Conservation (phyloP, 2,329 filamentous ascomycete species). For the Exophiala xenobiotica region DNA sequence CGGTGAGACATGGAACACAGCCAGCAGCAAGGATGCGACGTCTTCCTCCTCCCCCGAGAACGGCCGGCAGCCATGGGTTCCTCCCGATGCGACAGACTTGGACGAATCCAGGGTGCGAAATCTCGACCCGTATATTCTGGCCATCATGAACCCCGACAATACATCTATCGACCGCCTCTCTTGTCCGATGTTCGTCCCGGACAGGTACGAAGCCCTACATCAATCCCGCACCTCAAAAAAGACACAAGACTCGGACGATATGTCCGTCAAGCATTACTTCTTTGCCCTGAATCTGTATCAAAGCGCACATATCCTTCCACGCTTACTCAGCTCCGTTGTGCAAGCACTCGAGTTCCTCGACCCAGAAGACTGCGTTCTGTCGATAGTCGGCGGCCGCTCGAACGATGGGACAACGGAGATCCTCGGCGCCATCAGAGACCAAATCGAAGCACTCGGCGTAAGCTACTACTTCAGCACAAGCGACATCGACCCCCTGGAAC, state of each 20-base stretch:
- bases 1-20: too few relatives aligned
- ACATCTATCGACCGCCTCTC: slow-evolving; percentile 7
- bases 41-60: too few relatives aligned
- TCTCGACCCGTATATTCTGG: slow-evolving; percentile 9
- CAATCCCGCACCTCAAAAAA: background rate
- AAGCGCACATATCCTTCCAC: slow-evolving; percentile 47
- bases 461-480: slow-evolving; percentile 35
- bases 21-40: background rate
- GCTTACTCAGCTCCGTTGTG: slow-evolving; percentile 54
- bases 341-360: slow-evolving; percentile 53
- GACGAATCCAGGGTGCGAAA: slow-evolving; percentile 1
- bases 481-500: slow-evolving; percentile 43
- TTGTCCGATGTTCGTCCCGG: slow-evolving; percentile 4
- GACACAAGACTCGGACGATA: too few relatives aligned
- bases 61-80: background rate
- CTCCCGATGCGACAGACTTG: background rate
- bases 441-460: slow-evolving; percentile 38
- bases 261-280: slow-evolving; percentile 44
- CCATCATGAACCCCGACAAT: slow-evolving; percentile 13
- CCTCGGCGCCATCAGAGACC: slow-evolving; percentile 42
- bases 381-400: slow-evolving; percentile 59
- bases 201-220: slow-evolving; percentile 5
- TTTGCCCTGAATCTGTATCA: slow-evolving; percentile 57
- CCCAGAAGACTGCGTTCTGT: slow-evolving; percentile 53
- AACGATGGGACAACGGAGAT: slow-evolving; percentile 55